Evolutionary conservation across 2,329 filamentous ascomycete genomes (phyloP), one percentile per base, ranked within the genome.

Genomic region (Hortaea werneckii): DNA sequence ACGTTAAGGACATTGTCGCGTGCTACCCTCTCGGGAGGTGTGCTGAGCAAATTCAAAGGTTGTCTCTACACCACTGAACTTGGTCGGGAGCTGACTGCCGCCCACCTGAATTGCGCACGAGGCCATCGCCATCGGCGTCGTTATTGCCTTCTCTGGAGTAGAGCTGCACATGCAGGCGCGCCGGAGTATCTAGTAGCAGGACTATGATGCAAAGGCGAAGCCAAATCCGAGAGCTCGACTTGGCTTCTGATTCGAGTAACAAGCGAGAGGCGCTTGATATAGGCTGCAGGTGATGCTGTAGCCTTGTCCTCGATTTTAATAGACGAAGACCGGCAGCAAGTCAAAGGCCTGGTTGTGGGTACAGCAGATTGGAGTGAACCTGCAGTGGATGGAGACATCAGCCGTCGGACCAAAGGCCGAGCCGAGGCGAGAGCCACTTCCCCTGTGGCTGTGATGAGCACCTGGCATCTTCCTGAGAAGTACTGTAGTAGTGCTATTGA

Each of bases 191-290:
- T n/a, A 29, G 27, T 29, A 26, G 29, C 27, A 20, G n/a, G 11
- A 11, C 41, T 35, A 43, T 43, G 41, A 43, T 43, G 41, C 41
- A 26, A 29, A 35, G 41, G 37, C 30, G 30, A 43, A 43, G 41
- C 41, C 41, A 43, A 43, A 43, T 20, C 13, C 13, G 9, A 12
- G 20, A 35, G 32, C 32, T 39, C 37, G 20, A 13, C 37, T 39
- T 8, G 11, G 3, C 20, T 13, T 13, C 13, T 26, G 7, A 20
- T 39, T 39, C 10, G 37, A 26, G 11, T 26, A 20, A n/a, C 10
- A n/a, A 39, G 37, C 37, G 37, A 39, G 32, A 35, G 32, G 32
- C 32, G 32, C 9, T n/a, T 35, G 32, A 35, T 20, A 20, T 20
- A 20, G 20, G 20, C 20, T 12, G 9, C 32, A 35, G n/a, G 32